These are phyloP conservation scores for Penicillium palitans DNA, from an alignment of 2,329 filamentous ascomycete genomes.

Conservation along the genomic window DNA sequence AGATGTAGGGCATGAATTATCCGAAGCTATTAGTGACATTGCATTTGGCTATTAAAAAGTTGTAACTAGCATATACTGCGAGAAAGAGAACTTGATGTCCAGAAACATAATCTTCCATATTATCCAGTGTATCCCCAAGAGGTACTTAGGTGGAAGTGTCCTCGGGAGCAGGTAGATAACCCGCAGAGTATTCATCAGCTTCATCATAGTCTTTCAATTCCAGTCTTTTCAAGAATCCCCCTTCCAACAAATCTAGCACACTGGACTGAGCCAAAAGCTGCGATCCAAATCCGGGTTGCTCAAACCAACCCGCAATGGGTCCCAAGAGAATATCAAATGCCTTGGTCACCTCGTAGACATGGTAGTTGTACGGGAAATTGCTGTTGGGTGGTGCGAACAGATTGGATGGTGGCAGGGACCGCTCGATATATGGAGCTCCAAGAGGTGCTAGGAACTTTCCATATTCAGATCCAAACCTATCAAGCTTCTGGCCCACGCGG, in stretches of 20 bases:
- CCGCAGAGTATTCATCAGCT: constrained; percentile 21
- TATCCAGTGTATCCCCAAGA: neutral
- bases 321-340: constrained; percentile 45
- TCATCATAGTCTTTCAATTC: constrained; percentile 25
- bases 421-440: constrained; percentile 50
- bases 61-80: neutral
- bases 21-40: neutral
- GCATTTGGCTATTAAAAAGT: neutral
- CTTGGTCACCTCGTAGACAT: constrained; percentile 49
- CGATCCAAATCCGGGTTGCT: constrained; percentile 52
- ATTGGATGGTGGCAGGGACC: constrained; percentile 51
- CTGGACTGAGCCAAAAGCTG: constrained; percentile 33
- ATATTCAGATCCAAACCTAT: constrained; percentile 51
- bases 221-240: constrained; percentile 34
- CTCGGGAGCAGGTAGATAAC: constrained; percentile 22
- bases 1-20: neutral
- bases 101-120: neutral
- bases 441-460: constrained; percentile 48
- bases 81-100: neutral
- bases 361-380: constrained; percentile 51
- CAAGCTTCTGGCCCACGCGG: constrained; percentile 45
- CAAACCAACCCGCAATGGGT: constrained; percentile 53
- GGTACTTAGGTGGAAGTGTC: neutral
- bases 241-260: constrained; percentile 35
- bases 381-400: constrained; percentile 39